A percentile compares a stretch with the other conserved stretches of the same genome.
Conservation (phyloP, 2,329 filamentous ascomycete species). For the Mycosphaerella sp. region DNA sequence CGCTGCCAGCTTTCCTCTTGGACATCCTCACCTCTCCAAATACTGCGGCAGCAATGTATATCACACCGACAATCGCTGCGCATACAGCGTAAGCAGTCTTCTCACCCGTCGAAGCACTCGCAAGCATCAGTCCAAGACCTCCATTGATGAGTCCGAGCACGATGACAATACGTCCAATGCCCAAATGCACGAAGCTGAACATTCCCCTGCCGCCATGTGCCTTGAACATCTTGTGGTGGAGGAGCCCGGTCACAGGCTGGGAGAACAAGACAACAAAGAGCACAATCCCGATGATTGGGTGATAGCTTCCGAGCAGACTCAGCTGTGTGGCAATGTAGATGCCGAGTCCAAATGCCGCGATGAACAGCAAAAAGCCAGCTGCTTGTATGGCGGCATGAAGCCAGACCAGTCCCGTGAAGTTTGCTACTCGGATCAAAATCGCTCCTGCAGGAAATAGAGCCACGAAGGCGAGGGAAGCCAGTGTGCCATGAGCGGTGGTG, state of each 20-base stretch:
- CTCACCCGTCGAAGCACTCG: conserved; percentile 32
- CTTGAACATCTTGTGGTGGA: conserved; percentile 49
- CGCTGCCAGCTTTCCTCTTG: conserved; percentile 11
- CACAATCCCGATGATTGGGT: conserved; percentile 51
- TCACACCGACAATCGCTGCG: conserved; percentile 43
- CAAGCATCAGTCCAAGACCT: conserved; percentile 48
- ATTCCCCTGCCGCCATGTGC: conserved; percentile 43
- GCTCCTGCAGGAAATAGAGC: conserved; percentile 43
- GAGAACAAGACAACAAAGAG: conserved; percentile 49
- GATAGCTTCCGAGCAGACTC: conserved; percentile 37
- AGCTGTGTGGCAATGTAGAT: conserved; percentile 45
- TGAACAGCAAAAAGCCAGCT: conserved; percentile 44
- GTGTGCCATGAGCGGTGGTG: conserved; percentile 40
- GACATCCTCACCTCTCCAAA: conserved; percentile 25
- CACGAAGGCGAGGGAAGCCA: conserved; percentile 42
- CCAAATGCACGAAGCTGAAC: conserved; percentile 40
- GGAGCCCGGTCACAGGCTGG: conserved; percentile 47
- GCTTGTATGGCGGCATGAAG: conserved; percentile 46
- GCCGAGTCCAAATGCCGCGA: conserved; percentile 49
- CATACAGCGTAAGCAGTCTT: conserved; percentile 43
- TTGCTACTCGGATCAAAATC: conserved; percentile 41
- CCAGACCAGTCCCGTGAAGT: conserved; percentile 42
- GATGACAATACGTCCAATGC: conserved; percentile 37
- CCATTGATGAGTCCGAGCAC: conserved; percentile 52
- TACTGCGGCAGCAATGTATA: conserved; percentile 36